These are phyloP conservation scores for Fomitopsis serialis DNA, from an alignment of 768 basidiomycete species.

Conservation along the genomic window DNA sequence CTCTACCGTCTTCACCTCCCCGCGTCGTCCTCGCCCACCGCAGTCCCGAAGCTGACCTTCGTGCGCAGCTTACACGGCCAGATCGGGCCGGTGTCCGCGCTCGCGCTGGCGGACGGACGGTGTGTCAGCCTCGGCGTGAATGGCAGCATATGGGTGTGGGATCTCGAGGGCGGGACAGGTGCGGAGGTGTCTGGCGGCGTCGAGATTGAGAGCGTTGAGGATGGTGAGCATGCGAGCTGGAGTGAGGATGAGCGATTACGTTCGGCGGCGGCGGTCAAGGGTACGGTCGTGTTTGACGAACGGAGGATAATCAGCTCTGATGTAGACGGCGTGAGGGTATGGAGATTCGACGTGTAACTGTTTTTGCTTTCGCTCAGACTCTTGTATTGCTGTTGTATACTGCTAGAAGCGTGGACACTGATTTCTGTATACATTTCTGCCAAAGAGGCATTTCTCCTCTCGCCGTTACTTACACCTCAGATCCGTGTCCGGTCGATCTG, in stretches of 20 bases:
- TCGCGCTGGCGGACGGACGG: constrained; percentile 76
- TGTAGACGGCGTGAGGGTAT: constrained; percentile 35
- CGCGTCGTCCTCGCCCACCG: constrained; percentile 40
- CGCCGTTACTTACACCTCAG: too few species aligned
- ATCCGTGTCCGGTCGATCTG: too few species aligned
- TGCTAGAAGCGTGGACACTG: neutral
- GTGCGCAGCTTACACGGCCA: constrained; percentile 71
- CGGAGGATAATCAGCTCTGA: constrained; percentile 56
- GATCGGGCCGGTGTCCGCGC: constrained; percentile 54
- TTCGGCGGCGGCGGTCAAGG: constrained; percentile 20
- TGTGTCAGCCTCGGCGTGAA: constrained; percentile 71
- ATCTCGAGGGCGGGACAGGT: constrained; percentile 53
- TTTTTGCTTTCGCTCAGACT: neutral
- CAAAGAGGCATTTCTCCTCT: too few species aligned
- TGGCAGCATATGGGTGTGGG: constrained; percentile 84
- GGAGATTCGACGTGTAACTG: constrained; percentile 53
- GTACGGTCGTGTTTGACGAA: constrained; percentile 68
- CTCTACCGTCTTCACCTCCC: constrained; percentile 71
- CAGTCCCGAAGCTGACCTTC: constrained; percentile 63
- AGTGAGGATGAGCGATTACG: constrained; percentile 38
- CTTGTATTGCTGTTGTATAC: neutral
- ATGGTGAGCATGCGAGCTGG: neutral
- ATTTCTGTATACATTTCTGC: too few species aligned
- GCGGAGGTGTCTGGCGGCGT: constrained; percentile 25
- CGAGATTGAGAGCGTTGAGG: neutral